phyloP scores from a whole-genome alignment of 306 rosid species.

The Cicer pinnatifidum region DNA sequence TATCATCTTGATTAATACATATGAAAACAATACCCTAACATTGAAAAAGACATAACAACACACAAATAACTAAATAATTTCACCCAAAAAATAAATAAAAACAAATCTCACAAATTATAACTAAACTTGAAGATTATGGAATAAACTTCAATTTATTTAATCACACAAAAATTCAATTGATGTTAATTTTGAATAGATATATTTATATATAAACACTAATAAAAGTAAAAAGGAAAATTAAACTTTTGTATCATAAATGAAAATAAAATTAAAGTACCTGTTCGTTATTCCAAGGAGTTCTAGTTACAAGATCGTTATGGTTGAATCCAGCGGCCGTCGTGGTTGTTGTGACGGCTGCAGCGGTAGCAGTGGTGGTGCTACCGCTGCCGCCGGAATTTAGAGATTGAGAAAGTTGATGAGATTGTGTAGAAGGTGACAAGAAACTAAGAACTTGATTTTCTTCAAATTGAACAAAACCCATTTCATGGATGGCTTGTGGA shows the following conservation, averaged over 20 bases:
- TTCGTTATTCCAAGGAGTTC: constrained; percentile 71
- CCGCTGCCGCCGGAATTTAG: constrained; percentile 11
- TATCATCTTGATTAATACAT: not conserved
- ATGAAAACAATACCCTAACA: constrained; percentile 44
- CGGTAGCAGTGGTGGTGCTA: not conserved
- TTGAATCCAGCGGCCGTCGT: constrained; percentile 49
- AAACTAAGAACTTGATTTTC: constrained; percentile 82
- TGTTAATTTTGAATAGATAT: not conserved
- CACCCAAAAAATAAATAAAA: not conserved
- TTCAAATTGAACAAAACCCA: constrained; percentile 84
- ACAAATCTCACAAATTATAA: not conserved
- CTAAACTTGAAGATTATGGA: constrained; percentile 28
- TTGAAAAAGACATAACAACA: constrained; percentile 42
- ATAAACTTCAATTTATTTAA: not conserved
- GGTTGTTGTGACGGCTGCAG: constrained; percentile 33
- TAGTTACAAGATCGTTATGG: constrained; percentile 57
- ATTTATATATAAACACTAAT: not conserved
- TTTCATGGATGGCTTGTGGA: constrained; percentile 60
- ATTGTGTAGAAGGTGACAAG: constrained; percentile 60
- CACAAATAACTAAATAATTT: constrained; percentile 5
- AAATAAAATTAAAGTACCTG: constrained; percentile 52
- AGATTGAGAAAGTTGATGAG: constrained; percentile 52
- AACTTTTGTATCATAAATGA: no score
- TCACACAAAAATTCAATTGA: not conserved
- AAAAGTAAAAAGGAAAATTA: not conserved